Conservation (phyloP, 805 yeast genomes). For the Lachancea meyersii region DNA sequence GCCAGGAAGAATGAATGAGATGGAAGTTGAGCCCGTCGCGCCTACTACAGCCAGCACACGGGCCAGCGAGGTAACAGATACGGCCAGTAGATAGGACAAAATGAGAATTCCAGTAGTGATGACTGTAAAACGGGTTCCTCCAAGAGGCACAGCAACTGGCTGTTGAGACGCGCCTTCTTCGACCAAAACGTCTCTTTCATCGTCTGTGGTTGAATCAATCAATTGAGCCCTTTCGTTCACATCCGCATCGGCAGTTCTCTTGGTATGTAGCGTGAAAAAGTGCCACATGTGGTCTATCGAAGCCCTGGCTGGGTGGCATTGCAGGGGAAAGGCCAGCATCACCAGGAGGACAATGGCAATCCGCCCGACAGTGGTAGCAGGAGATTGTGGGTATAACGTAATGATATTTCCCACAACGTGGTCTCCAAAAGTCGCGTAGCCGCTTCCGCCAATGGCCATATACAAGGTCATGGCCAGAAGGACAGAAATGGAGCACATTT, state of each 20-base stretch:
- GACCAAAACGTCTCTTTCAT: constrained; percentile 19
- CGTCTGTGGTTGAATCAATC: constrained; percentile 11
- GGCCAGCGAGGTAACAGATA: constrained; percentile 57
- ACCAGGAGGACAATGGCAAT: constrained; percentile 76
- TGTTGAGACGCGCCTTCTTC: constrained; percentile 28
- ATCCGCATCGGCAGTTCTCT: background rate
- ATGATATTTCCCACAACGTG: constrained; percentile 74
- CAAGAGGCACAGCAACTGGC: constrained; percentile 18
- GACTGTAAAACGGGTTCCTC: constrained; percentile 38
- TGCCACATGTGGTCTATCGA: constrained; percentile 68
- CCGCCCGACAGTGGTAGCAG: constrained; percentile 71
- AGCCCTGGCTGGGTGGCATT: constrained; percentile 84
- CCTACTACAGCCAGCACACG: constrained; percentile 69
- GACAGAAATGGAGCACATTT: constrained; percentile 49
- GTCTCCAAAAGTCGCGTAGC: constrained; percentile 84
- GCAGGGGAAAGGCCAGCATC: constrained; percentile 78
- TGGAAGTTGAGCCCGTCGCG: constrained; percentile 76
- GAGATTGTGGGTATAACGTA: constrained; percentile 60
- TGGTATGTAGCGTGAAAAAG: constrained; percentile 18
- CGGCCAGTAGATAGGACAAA: constrained; percentile 49
- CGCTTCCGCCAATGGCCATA: constrained; percentile 67
- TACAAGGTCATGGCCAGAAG: constrained; percentile 57
- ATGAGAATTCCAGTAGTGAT: constrained; percentile 45
- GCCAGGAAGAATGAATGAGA: constrained; percentile 74
- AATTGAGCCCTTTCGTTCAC: constrained; percentile 8